Percentiles rank a stretch among this genome's conserved stretches.
Conservation (phyloP, 108 stramenopile species). For the Stephanodiscus triporus region DNA sequence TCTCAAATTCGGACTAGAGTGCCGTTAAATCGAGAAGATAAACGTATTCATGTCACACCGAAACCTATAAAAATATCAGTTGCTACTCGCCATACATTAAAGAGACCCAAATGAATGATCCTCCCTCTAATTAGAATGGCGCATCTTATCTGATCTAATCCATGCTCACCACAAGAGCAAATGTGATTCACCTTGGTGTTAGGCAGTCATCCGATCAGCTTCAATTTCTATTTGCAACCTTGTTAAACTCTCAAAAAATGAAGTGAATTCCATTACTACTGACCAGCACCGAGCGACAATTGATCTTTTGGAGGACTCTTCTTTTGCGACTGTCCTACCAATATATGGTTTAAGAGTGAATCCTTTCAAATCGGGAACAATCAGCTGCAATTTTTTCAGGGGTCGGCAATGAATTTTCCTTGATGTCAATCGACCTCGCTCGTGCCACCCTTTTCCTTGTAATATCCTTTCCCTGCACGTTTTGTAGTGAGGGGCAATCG, state of each 20-base stretch:
- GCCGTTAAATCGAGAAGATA: too few species aligned
- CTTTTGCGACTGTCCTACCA: slow-evolving; percentile 69
- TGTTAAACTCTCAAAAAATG: neutral
- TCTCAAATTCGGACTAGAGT: too few species aligned
- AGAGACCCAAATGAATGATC: neutral
- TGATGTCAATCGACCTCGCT: slow-evolving; percentile 77
- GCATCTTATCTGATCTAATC: neutral
- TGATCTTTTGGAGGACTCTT: slow-evolving; percentile 65
- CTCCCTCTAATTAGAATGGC: neutral
- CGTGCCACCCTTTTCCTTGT: slow-evolving; percentile 88
- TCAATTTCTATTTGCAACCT: neutral
- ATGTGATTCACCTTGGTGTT: too few species aligned
- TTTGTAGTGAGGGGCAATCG: slow-evolving; percentile 81
- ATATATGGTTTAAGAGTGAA: slow-evolving; percentile 84
- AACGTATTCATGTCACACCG: too few species aligned
- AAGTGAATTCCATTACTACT: neutral
- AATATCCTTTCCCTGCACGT: slow-evolving; percentile 82
- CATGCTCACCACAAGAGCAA: neutral
- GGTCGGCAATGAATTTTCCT: slow-evolving; percentile 80
- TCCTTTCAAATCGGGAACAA: slow-evolving; percentile 81
- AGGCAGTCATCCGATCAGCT: neutral
- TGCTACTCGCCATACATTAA: neutral
- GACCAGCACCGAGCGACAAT: slow-evolving; percentile 2
- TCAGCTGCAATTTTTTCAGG: slow-evolving; percentile 66
- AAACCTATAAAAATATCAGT: too few species aligned